A percentile compares a stretch with the other conserved stretches of the same genome.
These are phyloP conservation scores for Cicer pinnatifidum DNA, from an alignment of 306 rosid genomes.

Conservation along the genomic window DNA sequence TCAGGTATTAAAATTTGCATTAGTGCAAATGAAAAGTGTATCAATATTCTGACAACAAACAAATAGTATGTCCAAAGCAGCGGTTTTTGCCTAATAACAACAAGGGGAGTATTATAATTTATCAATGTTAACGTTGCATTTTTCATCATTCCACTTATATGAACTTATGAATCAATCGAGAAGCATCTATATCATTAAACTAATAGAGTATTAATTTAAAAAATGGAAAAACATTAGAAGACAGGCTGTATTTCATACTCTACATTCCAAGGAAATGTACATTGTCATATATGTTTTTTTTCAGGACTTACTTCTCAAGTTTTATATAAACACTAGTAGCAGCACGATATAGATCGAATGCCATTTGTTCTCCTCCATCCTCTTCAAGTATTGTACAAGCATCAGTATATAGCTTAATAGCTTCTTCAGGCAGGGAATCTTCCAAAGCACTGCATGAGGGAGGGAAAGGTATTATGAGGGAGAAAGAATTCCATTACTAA, in stretches of 20 bases:
- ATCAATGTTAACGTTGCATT: neutral
- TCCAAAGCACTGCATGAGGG: constrained; percentile 70
- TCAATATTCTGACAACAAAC: neutral
- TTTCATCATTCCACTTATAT: neutral
- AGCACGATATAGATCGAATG: constrained; percentile 87
- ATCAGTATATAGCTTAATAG: constrained; percentile 70
- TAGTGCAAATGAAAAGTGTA: neutral
- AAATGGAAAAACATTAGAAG: neutral
- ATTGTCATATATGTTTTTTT: neutral
- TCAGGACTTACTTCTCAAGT: constrained; percentile 74
- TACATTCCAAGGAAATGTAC: constrained; percentile 3
- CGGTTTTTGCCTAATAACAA: neutral
- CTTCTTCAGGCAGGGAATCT: constrained; percentile 68
- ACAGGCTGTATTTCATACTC: constrained; percentile 14
- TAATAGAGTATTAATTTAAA: no score
- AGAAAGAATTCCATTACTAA: neutral
- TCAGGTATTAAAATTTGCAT: neutral
- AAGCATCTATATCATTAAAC: neutral
- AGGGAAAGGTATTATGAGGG: neutral
- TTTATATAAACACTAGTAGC: constrained; percentile 66
- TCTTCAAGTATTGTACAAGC: constrained; percentile 89
- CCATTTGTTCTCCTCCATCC: constrained; percentile 88
- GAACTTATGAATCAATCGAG: neutral
- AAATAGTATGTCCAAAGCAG: neutral
- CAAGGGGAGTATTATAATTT: neutral